A percentile compares a stretch with the other conserved stretches of the same genome.
Evolutionary conservation across 306 rosid genomes (phyloP).

Genomic region (Senna siamea): DNA sequence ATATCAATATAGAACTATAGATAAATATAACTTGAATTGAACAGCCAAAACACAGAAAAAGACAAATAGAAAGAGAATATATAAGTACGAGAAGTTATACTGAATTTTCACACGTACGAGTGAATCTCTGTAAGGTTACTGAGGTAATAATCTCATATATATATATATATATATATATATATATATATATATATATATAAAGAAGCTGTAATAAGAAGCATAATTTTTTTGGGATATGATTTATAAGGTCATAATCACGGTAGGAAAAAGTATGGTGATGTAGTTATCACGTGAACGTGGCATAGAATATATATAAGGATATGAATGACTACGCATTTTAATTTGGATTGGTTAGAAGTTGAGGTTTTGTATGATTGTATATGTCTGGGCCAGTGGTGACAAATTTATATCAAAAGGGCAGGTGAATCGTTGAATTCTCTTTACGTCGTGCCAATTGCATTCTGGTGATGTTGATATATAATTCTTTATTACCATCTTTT

Average conservation of each 20-base stretch:
- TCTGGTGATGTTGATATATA: constrained; percentile 48
- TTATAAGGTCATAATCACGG: constrained; percentile 21
- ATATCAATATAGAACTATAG: too few species aligned
- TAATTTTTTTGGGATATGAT: neutral
- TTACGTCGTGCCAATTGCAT: constrained; percentile 46
- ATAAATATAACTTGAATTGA: too few species aligned
- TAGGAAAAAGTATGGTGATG: constrained; percentile 25
- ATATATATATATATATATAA: too few species aligned
- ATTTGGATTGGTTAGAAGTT: constrained; percentile 34
- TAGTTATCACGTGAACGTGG: constrained; percentile 45
- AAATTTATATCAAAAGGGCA: constrained; percentile 41
- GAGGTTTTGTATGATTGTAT: constrained; percentile 29
- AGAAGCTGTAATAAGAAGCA: too few species aligned
- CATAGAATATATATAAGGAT: constrained; percentile 4
- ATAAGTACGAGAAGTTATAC: too few species aligned
- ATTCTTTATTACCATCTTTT: constrained; percentile 30
- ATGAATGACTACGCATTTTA: neutral
- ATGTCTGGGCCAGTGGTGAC: constrained; percentile 25
- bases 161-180: too few species aligned
- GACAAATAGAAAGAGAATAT: too few species aligned
- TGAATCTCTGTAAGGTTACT: too few species aligned
- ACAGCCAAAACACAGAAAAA: too few species aligned
- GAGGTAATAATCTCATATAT: too few species aligned
- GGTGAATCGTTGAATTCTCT: constrained; percentile 42
- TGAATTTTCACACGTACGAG: too few species aligned